Evolutionary conservation across 1,139 yeast species (phyloP).

Genomic region (Sugiyamaella castrensis): DNA sequence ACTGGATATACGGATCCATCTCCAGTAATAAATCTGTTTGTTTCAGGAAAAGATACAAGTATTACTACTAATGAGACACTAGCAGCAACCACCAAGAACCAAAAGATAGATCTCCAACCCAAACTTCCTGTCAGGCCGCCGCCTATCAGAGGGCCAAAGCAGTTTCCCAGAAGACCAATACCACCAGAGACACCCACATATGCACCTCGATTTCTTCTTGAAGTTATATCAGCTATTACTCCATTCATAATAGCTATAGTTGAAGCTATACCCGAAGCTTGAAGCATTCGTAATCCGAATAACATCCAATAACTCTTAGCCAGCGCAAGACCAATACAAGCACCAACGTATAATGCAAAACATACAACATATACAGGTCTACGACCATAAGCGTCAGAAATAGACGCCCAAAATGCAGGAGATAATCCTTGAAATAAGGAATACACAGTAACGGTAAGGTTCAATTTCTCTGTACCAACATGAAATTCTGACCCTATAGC

Average conservation of each 20-base stretch:
- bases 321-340: slow-evolving; percentile 60
- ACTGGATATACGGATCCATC: slow-evolving; percentile 57
- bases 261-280: slow-evolving; percentile 70
- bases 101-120: slow-evolving; percentile 75
- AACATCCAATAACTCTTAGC: slow-evolving; percentile 52
- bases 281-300: slow-evolving; percentile 58
- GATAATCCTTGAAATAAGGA: slow-evolving; percentile 66
- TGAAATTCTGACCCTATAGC: slow-evolving; percentile 50
- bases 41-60: slow-evolving; percentile 57
- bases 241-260: slow-evolving; percentile 66
- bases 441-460: slow-evolving; percentile 68
- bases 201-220: slow-evolving; percentile 60
- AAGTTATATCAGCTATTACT: slow-evolving; percentile 63
- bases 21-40: slow-evolving; percentile 65
- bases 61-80: slow-evolving; percentile 42
- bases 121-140: slow-evolving; percentile 57
- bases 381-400: slow-evolving; percentile 70
- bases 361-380: slow-evolving; percentile 60
- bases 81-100: slow-evolving; percentile 65
- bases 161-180: slow-evolving; percentile 65
- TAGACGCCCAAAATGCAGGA: slow-evolving; percentile 56
- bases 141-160: slow-evolving; percentile 74
- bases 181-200: slow-evolving; percentile 62
- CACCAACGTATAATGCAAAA: slow-evolving; percentile 51
- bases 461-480: slow-evolving; percentile 53